Evolutionary conservation across 257 asterid genomes (phyloP).

Genomic region (Solanum rostratum): DNA sequence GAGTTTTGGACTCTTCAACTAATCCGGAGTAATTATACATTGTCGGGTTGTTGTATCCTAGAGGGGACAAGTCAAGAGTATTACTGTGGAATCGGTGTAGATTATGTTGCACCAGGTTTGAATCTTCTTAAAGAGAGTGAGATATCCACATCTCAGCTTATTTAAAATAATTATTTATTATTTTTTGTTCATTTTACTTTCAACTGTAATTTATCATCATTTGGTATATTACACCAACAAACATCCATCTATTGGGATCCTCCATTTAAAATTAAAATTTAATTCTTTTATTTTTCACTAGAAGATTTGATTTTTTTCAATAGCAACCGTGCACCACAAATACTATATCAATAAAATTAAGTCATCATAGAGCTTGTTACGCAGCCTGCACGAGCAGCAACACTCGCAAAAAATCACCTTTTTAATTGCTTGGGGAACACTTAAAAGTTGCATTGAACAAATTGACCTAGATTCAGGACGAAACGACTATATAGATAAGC

Average conservation of each 20-base stretch:
- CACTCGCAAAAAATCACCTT: slow-evolving; percentile 37
- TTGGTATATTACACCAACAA: too few relatives aligned
- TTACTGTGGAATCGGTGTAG: too few relatives aligned
- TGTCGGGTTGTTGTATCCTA: too few relatives aligned
- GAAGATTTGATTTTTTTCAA: background rate
- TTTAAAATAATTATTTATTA: too few relatives aligned
- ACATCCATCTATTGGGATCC: background rate
- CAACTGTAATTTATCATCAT: too few relatives aligned
- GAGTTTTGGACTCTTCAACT: too few relatives aligned
- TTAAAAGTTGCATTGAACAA: slow-evolving; percentile 29
- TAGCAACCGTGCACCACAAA: background rate
- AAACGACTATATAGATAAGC: slow-evolving; percentile 13
- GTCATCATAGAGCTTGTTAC: slow-evolving; percentile 33
- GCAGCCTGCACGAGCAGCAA: slow-evolving; percentile 46
- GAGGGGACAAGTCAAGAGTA: too few relatives aligned
- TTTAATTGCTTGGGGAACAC: slow-evolving; percentile 5
- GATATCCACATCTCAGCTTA: too few relatives aligned
- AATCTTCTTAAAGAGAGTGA: too few relatives aligned
- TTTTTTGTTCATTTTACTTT: too few relatives aligned
- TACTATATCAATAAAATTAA: background rate
- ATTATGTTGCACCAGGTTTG: too few relatives aligned
- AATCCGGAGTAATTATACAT: too few relatives aligned
- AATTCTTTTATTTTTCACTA: background rate
- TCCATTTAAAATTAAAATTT: background rate
- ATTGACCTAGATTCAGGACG: background rate